A percentile compares a stretch with the other conserved stretches of the same genome.
phyloP scores from a whole-genome alignment of 352 stramenopile species.

The Pythium biforme region DNA sequence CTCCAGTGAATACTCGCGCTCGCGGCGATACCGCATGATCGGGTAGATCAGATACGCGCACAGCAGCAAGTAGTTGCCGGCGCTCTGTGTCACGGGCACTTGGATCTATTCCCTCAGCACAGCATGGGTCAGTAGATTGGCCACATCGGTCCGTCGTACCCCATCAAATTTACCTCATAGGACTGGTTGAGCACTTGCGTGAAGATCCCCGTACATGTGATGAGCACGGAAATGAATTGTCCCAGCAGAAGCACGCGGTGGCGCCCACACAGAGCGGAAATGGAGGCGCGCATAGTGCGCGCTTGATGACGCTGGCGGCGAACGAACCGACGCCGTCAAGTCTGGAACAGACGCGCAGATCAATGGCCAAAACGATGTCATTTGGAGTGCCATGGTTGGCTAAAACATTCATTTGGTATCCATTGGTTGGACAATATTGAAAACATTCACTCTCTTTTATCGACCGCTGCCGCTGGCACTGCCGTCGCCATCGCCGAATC shows the following conservation, averaged over 20 bases:
- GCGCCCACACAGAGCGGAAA: conserved; percentile 34
- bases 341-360: background rate
- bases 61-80: conserved; percentile 67
- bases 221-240: conserved; percentile 88
- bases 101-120: conserved; percentile 49
- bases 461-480: background rate
- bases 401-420: conserved; percentile 8
- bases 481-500: conserved; percentile 4
- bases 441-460: conserved; percentile 5
- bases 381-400: conserved; percentile 4
- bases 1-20: conserved; percentile 54
- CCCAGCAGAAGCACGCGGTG: conserved; percentile 73
- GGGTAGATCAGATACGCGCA: conserved; percentile 55
- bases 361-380: background rate
- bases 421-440: conserved; percentile 25
- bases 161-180: conserved; percentile 49
- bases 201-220: conserved; percentile 87
- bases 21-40: conserved; percentile 36
- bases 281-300: conserved; percentile 5
- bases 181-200: conserved; percentile 78
- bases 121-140: background rate
- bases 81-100: conserved; percentile 72
- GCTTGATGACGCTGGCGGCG: background rate
- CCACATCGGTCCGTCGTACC: no score
- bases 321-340: conserved; percentile 4